A percentile compares a stretch with the other conserved stretches of the same genome.
phyloP scores from a whole-genome alignment of 176 grass and related monocot species.

The Oryza rufipogon region DNA sequence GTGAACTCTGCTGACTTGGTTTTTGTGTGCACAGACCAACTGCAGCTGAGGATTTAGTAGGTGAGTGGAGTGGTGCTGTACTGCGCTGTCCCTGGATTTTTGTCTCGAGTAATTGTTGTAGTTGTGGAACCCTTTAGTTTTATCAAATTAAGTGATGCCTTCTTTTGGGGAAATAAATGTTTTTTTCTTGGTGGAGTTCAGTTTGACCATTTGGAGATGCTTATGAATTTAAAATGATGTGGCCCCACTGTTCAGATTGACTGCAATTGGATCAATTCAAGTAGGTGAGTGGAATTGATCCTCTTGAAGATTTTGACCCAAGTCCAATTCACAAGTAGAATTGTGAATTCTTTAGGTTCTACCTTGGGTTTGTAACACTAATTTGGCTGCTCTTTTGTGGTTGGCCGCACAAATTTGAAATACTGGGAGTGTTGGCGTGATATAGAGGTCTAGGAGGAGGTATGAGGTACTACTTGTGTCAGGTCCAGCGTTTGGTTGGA shows the following conservation, averaged over 20 bases:
- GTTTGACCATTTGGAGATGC: constrained; percentile 11
- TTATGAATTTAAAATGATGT: not conserved
- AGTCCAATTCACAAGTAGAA: constrained; percentile 38
- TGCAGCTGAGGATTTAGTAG: constrained; percentile 28
- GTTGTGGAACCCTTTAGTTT: not conserved
- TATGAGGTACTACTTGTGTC: constrained; percentile 75
- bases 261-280: constrained; percentile 48
- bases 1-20: constrained; percentile 26
- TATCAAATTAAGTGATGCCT: constrained; percentile 5
- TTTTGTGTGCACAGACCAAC: constrained; percentile 21
- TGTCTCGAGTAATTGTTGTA: not conserved
- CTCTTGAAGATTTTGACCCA: constrained; percentile 28
- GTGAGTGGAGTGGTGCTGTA: constrained; percentile 12
- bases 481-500: constrained; percentile 68
- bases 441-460: constrained; percentile 62
- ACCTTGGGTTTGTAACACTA: constrained; percentile 33
- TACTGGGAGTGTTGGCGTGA: constrained; percentile 39
- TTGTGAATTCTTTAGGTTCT: constrained; percentile 41
- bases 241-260: constrained; percentile 22
- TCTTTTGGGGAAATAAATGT: constrained; percentile 23
- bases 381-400: constrained; percentile 43
- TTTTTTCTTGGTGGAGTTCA: not conserved
- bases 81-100: not conserved
- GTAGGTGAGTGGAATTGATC: constrained; percentile 54
- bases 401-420: constrained; percentile 49